These are phyloP conservation scores for Geum urbanum DNA, from an alignment of 306 rosid genomes.

Conservation along the genomic window DNA sequence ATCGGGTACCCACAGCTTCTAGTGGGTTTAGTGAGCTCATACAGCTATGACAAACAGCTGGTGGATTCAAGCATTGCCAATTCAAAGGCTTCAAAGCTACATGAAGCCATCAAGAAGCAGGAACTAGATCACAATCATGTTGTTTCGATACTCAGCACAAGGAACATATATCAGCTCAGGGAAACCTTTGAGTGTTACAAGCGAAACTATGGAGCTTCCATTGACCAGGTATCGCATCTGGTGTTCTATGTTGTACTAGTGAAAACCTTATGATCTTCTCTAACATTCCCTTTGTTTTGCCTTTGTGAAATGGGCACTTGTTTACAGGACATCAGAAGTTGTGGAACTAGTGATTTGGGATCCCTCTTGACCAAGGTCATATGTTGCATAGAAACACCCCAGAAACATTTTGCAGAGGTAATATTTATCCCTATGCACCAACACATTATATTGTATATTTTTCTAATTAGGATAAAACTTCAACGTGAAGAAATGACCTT, in stretches of 20 bases:
- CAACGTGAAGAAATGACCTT: not conserved
- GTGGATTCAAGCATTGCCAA: constrained; percentile 48
- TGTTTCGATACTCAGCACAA: constrained; percentile 72
- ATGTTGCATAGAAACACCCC: constrained; percentile 65
- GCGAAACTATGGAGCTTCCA: constrained; percentile 45
- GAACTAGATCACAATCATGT: constrained; percentile 54
- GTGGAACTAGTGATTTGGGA: constrained; percentile 55
- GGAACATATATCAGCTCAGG: constrained; percentile 78
- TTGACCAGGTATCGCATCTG: constrained; percentile 56
- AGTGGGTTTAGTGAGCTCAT: constrained; percentile 71
- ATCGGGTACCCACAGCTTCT: constrained; percentile 53
- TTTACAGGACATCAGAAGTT: constrained; percentile 52
- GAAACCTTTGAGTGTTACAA: constrained; percentile 68
- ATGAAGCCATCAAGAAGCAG: constrained; percentile 59
- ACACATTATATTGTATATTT: no score
- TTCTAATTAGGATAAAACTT: not conserved
- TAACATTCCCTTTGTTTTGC: not conserved
- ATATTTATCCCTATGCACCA: not conserved
- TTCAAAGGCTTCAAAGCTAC: constrained; percentile 56
- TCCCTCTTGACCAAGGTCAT: constrained; percentile 45
- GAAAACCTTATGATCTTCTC: not conserved
- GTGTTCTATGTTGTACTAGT: not conserved
- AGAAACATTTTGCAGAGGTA: constrained; percentile 91
- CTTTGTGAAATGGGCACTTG: constrained; percentile 14
- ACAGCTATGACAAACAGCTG: constrained; percentile 60